These are phyloP conservation scores for Rhododendron mucronatum DNA, from an alignment of 148 eudicot species.

Conservation along the genomic window DNA sequence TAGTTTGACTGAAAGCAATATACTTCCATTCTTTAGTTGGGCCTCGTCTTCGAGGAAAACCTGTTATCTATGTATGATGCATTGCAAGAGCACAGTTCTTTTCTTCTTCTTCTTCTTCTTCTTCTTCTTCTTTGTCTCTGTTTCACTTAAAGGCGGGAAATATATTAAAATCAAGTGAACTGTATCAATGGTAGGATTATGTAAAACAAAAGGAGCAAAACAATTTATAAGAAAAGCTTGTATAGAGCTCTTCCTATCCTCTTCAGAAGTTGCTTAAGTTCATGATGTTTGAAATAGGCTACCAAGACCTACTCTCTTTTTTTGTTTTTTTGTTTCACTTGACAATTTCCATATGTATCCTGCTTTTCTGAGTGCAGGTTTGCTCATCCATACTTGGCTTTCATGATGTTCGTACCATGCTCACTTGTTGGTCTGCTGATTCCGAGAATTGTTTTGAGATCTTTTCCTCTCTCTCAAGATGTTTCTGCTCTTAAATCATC, in stretches of 20 bases:
- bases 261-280: neutral
- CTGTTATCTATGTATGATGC: constrained; percentile 1
- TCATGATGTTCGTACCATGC: constrained; percentile 83
- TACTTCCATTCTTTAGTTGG: neutral
- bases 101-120: neutral
- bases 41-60: neutral
- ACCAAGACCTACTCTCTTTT: neutral
- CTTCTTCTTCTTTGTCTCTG: neutral
- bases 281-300: neutral
- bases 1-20: neutral
- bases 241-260: neutral
- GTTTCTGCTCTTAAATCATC: constrained; percentile 33
- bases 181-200: neutral
- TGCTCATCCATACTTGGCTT: constrained; percentile 79
- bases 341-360: neutral
- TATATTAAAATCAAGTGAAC: neutral
- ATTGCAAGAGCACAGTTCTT: neutral
- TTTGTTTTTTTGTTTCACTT: neutral
- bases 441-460: constrained; percentile 54
- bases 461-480: constrained; percentile 50
- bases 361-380: constrained; percentile 49
- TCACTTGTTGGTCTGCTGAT: constrained; percentile 80
- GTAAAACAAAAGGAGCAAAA: neutral
- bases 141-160: neutral
- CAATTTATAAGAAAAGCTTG: neutral